A percentile compares a stretch with the other conserved stretches of the same genome.
Conservation (phyloP, 2,329 filamentous ascomycete genomes). For the Stenocarpella maydis region DNA sequence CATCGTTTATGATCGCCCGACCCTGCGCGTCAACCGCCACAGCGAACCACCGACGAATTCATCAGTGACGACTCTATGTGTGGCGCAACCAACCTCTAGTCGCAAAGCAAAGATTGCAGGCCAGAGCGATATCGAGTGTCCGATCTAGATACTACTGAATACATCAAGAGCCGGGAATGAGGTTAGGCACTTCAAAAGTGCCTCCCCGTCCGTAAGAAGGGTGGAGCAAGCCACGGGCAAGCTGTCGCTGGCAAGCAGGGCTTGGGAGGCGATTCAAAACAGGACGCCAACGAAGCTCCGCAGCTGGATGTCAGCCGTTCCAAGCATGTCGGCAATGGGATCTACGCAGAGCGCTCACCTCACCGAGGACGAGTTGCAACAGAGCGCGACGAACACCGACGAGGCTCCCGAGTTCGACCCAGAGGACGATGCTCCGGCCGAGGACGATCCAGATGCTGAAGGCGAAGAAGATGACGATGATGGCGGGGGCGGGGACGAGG, state of each 20-base stretch:
- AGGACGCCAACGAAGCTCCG: slow-evolving; percentile 19
- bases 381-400: slow-evolving; percentile 61
- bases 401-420: slow-evolving; percentile 50
- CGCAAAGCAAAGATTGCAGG: slow-evolving; percentile 11
- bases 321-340: slow-evolving; percentile 50
- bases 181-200: slow-evolving; percentile 21
- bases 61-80: slow-evolving; percentile 20
- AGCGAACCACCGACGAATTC: neutral
- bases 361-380: slow-evolving; percentile 66
- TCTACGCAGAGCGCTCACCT: slow-evolving; percentile 53
- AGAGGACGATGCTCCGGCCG: slow-evolving; percentile 46
- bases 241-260: slow-evolving; percentile 15
- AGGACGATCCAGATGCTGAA: slow-evolving; percentile 43
- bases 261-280: slow-evolving; percentile 24
- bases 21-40: slow-evolving; percentile 27
- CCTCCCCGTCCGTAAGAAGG: slow-evolving; percentile 30
- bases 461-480: slow-evolving; percentile 46
- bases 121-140: neutral
- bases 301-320: slow-evolving; percentile 7
- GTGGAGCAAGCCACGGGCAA: slow-evolving; percentile 32
- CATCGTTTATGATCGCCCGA: neutral
- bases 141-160: slow-evolving; percentile 1
- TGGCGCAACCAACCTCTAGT: slow-evolving; percentile 25
- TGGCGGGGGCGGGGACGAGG: slow-evolving; percentile 41
- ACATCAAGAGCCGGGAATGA: slow-evolving; percentile 24